A percentile compares a stretch with the other conserved stretches of the same genome.
phyloP scores from a whole-genome alignment of 1,284 basidiomycete genomes.

The Cutaneotrichosporon dermatis region DNA sequence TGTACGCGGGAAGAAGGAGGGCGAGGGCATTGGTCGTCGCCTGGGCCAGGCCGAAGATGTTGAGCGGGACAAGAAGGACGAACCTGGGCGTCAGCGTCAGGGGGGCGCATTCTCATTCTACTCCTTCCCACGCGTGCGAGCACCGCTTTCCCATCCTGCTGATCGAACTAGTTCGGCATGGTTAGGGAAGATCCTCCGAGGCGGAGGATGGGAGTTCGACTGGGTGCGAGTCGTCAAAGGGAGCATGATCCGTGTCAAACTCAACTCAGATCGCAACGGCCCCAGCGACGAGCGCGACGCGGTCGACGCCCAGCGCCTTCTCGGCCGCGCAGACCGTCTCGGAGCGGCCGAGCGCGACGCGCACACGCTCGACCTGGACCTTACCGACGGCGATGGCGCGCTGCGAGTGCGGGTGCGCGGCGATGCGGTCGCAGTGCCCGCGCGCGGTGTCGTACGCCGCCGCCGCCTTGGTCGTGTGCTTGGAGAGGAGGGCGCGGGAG shows the following conservation, averaged over 20 bases:
- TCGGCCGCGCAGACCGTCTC: slow-evolving; percentile 27
- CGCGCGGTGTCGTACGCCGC: background rate
- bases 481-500: background rate
- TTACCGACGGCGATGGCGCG: slow-evolving; percentile 1
- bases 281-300: slow-evolving; percentile 33
- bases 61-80: slow-evolving; percentile 37
- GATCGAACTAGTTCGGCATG: too few relatives aligned
- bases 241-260: too few relatives aligned
- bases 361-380: slow-evolving; percentile 24
- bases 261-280: slow-evolving; percentile 30
- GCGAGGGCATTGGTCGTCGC: slow-evolving; percentile 35
- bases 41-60: slow-evolving; percentile 38
- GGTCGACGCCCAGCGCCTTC: slow-evolving; percentile 34
- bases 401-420: slow-evolving; percentile 11
- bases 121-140: background rate
- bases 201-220: too few relatives aligned
- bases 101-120: background rate
- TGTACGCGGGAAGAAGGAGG: slow-evolving; percentile 29
- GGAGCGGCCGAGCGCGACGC: slow-evolving; percentile 30
- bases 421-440: background rate
- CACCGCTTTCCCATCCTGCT: too few relatives aligned
- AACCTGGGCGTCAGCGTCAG: slow-evolving; percentile 27
- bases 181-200: too few relatives aligned
- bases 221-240: too few relatives aligned
- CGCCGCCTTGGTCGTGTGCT: background rate